Conservation (phyloP, 192 early-diverging fungal species). For the Coemansia sp. region DNA sequence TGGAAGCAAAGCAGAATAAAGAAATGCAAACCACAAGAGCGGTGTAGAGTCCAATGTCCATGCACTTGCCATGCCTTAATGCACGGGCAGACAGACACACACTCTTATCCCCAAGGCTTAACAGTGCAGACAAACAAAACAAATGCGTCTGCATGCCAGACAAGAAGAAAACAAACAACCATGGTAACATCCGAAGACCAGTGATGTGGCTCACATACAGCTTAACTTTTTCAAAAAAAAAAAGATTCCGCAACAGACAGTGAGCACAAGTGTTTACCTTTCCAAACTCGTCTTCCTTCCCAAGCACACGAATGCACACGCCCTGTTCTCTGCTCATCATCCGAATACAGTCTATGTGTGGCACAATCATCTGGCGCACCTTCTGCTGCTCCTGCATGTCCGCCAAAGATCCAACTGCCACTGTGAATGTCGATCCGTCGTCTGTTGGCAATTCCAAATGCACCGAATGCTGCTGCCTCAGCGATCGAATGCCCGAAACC, state of each 20-base stretch:
- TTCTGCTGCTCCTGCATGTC: constrained; percentile 9
- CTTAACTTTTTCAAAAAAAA: background rate
- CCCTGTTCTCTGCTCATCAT: constrained; percentile 36
- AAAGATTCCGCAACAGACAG: background rate
- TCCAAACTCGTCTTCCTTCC: background rate
- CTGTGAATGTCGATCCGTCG: constrained; percentile 11
- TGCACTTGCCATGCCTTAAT: background rate
- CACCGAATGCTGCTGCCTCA: constrained; percentile 34
- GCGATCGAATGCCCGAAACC: constrained; percentile 45
- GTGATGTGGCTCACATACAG: background rate
- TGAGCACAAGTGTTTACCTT: constrained; percentile 13
- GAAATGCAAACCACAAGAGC: too few species aligned
- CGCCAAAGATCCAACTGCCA: constrained; percentile 9
- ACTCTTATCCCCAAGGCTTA: background rate
- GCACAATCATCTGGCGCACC: constrained; percentile 7
- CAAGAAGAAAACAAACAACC: constrained; percentile 1
- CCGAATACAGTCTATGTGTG: constrained; percentile 23
- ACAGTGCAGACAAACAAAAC: background rate
- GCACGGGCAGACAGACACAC: background rate
- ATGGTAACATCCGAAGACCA: background rate
- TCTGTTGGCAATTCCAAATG: constrained; percentile 2
- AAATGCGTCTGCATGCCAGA: background rate
- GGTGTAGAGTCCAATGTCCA: background rate
- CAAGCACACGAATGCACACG: constrained; percentile 27
- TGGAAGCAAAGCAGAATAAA: too few species aligned